Conservation (phyloP, 2,329 filamentous ascomycete species). For the Lanzia echinophila region DNA sequence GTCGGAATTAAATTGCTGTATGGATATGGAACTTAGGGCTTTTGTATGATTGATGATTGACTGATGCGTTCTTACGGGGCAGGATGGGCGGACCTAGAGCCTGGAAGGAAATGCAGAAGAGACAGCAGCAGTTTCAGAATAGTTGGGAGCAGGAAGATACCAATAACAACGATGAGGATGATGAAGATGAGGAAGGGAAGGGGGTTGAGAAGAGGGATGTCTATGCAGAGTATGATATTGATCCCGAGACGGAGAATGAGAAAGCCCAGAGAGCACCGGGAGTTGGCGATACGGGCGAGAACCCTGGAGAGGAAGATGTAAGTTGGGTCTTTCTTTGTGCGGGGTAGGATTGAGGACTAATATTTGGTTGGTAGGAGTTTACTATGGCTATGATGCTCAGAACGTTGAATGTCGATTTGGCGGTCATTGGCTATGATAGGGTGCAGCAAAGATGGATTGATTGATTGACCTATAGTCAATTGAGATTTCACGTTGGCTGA, state of each 20-base stretch:
- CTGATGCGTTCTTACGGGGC: too few relatives aligned
- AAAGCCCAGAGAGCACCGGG: constrained; percentile 29
- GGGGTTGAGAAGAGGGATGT: constrained; percentile 31
- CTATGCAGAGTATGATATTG: constrained; percentile 29
- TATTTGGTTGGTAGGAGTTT: constrained; percentile 42
- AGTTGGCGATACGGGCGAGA: constrained; percentile 30
- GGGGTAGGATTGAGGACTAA: constrained; percentile 7
- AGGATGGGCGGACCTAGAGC: constrained; percentile 54
- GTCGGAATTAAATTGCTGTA: too few relatives aligned
- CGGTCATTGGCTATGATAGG: constrained; percentile 57
- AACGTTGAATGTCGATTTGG: constrained; percentile 55
- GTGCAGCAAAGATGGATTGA: constrained; percentile 50
- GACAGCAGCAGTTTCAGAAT: constrained; percentile 35
- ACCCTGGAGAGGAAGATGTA: constrained; percentile 35
- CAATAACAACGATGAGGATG: constrained; percentile 27
- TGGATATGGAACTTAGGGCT: too few relatives aligned
- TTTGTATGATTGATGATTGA: too few relatives aligned
- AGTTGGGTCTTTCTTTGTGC: constrained; percentile 29
- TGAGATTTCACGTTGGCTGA: background rate
- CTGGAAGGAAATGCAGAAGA: constrained; percentile 46
- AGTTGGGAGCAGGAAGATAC: constrained; percentile 34
- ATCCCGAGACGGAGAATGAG: constrained; percentile 31
- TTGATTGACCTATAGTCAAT: constrained; percentile 28
- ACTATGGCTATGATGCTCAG: constrained; percentile 66
- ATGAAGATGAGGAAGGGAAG: constrained; percentile 33